A percentile compares a stretch with the other conserved stretches of the same genome.
Conservation (phyloP, 805 yeast species). For the Schizosaccharomyces octosporus region DNA sequence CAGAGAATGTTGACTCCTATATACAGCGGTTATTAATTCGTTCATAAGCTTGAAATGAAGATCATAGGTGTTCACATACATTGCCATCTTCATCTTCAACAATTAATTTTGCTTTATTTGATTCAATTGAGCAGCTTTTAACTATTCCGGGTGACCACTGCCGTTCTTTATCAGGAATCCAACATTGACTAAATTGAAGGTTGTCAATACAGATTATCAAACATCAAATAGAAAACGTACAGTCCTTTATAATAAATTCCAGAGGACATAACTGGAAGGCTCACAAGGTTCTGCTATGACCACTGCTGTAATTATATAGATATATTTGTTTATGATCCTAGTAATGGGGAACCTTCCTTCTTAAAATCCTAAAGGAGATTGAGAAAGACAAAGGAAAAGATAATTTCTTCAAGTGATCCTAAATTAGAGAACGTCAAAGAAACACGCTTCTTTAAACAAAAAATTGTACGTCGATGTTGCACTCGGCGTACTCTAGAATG, state of each 20-base stretch:
- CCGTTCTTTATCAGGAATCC: constrained; percentile 49
- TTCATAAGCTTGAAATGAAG: background rate
- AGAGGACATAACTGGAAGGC: background rate
- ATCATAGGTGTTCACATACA: background rate
- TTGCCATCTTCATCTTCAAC: background rate
- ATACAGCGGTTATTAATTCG: background rate
- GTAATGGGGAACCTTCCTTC: no score
- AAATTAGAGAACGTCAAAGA: no score
- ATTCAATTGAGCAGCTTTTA: constrained; percentile 20
- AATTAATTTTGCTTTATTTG: background rate
- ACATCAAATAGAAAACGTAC: background rate
- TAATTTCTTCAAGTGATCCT: no score
- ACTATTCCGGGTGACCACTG: constrained; percentile 62
- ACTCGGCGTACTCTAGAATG: no score
- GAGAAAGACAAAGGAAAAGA: no score
- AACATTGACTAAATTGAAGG: constrained; percentile 22
- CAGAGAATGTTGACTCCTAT: constrained; percentile 1
- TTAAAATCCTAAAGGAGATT: no score
- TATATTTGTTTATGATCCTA: background rate
- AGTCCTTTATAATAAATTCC: background rate
- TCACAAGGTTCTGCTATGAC: background rate
- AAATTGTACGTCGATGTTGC: no score
- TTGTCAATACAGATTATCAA: background rate
- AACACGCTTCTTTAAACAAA: no score
- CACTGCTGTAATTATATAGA: background rate